A percentile compares a stretch with the other conserved stretches of the same genome.
These are phyloP conservation scores for Candida quercuum DNA, from an alignment of 805 yeast genomes.

Conservation along the genomic window DNA sequence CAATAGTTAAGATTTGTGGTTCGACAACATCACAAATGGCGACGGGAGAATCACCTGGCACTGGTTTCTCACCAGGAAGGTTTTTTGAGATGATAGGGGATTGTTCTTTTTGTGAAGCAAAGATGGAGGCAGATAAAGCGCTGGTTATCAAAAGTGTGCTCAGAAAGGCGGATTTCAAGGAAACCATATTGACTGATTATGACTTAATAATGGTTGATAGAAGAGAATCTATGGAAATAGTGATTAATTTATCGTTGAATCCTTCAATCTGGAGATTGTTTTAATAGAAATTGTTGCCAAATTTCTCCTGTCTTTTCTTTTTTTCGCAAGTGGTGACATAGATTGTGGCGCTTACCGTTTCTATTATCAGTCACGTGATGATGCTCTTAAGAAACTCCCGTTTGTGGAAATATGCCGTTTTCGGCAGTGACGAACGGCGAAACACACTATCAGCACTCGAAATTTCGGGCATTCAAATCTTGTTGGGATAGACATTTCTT, in stretches of 20 bases:
- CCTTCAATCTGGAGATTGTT: neutral
- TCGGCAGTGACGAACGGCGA: too few species aligned
- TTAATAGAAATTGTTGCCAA: neutral
- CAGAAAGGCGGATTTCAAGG: slow-evolving; percentile 2
- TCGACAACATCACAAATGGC: slow-evolving; percentile 63
- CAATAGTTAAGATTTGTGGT: slow-evolving; percentile 60
- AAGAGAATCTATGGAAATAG: too few species aligned
- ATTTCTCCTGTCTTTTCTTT: neutral
- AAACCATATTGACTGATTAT: slow-evolving; percentile 8
- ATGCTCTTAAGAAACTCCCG: too few species aligned
- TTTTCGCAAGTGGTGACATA: too few species aligned
- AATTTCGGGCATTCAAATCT: too few species aligned
- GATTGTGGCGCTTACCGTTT: neutral
- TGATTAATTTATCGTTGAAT: neutral
- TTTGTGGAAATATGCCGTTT: too few species aligned
- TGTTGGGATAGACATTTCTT: too few species aligned
- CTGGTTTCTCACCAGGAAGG: slow-evolving; percentile 52
- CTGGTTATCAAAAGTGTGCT: slow-evolving; percentile 1
- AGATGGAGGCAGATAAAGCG: slow-evolving; percentile 12
- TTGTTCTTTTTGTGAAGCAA: slow-evolving; percentile 16
- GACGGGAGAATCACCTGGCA: slow-evolving; percentile 90
- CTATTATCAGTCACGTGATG: too few species aligned
- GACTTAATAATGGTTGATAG: too few species aligned
- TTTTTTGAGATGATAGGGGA: slow-evolving; percentile 10
- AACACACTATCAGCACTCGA: neutral